Evolutionary conservation across 1,139 yeast genomes (phyloP), one percentile per base, ranked within the genome.

Genomic region (Kodamaea ohmeri): DNA sequence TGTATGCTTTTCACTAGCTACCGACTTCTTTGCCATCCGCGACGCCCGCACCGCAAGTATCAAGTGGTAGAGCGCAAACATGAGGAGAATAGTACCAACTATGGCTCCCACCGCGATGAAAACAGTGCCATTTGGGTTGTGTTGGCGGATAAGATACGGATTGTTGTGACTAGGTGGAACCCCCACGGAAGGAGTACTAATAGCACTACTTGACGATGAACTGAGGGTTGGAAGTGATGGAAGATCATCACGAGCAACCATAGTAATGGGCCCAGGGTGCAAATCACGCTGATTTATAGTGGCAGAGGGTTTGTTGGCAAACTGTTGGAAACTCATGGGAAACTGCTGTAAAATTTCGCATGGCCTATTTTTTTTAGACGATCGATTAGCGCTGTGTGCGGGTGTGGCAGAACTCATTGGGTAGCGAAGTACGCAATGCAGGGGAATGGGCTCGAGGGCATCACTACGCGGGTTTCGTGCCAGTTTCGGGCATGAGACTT

Each of bases 21-120:
- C 46, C 18, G 67, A 51, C 45, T 50, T 60, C 48, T 68, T 69
- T 39, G 76, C 76, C 45, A 57, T 34, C 35, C 64, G 53, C 3
- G 71, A 61, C 3, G 76, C 75, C 14, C 54, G 50, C 18, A 68
- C 32, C 13, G 75, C 68, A 30, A 55, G 50, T 39, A 68, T 51
- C 40, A 56, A 67, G 52, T 56, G 73, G 51, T 60, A 71, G 37
- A 64, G 47, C 42, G 72, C 58, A 38, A 77, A 69, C 4, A 68
- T 73, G 38, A 75, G 50, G 19, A 72, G 61, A 12, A 80, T 61
- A 18, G 75, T 78, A 1, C 83, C 86, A 3, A 82, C 78, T 32
- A 81, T 68, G 9, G 82, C 69, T 0, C 94, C 95, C 20, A 84
- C 83, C 0, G 86, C 85, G 44, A 86, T 85, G 59, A 85, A 86